Evolutionary conservation across 306 rosid species (phyloP).

Genomic region (Oxytropis ochrocephala): DNA sequence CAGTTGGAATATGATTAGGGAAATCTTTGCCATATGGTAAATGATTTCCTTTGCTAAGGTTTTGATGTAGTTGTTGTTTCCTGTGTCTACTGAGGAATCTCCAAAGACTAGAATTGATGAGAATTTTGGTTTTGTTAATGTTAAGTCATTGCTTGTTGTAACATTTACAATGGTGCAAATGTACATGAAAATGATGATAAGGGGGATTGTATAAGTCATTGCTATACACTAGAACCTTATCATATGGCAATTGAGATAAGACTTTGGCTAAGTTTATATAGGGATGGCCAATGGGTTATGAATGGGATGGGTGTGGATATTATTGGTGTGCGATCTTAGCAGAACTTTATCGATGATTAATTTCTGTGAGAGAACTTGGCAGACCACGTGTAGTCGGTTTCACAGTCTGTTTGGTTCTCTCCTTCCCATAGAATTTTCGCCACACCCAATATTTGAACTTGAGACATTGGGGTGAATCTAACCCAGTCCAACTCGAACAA

Average conservation of each 20-base stretch:
- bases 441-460: no score
- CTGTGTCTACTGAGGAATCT: slow-evolving; percentile 55
- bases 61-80: slow-evolving; percentile 52
- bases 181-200: slow-evolving; percentile 19
- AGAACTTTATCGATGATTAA: no score
- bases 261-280: not conserved
- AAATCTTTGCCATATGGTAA: slow-evolving; percentile 57
- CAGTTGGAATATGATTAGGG: slow-evolving; percentile 44
- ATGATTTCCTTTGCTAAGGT: slow-evolving; percentile 42
- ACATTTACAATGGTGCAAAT: slow-evolving; percentile 16
- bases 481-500: no score
- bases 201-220: slow-evolving; percentile 31
- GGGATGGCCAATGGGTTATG: not conserved
- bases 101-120: slow-evolving; percentile 58
- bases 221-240: not conserved
- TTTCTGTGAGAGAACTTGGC: no score
- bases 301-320: not conserved
- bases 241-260: not conserved
- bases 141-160: slow-evolving; percentile 14
- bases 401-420: no score
- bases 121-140: slow-evolving; percentile 18
- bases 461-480: no score
- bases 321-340: no score
- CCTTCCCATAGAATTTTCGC: no score
- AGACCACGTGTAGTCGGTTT: no score